Percentiles rank a stretch among this genome's conserved stretches.
Evolutionary conservation across 2,329 filamentous ascomycete species (phyloP).

Genomic region (Penicillium sp.): DNA sequence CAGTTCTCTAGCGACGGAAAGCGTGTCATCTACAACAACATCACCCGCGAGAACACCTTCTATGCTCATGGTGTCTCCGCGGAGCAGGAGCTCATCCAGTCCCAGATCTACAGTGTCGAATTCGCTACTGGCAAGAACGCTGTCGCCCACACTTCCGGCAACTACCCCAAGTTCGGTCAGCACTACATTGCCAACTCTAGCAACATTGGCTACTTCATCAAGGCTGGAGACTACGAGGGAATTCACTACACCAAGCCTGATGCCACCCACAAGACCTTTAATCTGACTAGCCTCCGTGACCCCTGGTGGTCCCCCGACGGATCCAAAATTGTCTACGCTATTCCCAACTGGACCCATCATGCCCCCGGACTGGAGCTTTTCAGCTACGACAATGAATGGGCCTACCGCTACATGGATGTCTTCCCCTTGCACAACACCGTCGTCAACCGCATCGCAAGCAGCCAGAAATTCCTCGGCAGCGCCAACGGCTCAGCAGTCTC

Average conservation of each 20-base stretch:
- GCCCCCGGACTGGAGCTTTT: constrained; percentile 39
- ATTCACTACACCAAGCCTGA: constrained; percentile 28
- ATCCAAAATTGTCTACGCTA: constrained; percentile 26
- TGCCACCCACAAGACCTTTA: constrained; percentile 13
- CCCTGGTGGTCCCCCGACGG: constrained; percentile 39
- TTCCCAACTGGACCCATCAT: constrained; percentile 24
- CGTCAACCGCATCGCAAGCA: constrained; percentile 33
- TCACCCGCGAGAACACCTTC: constrained; percentile 41
- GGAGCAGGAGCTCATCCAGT: constrained; percentile 4
- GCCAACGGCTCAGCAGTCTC: constrained; percentile 14
- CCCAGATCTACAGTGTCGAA: constrained; percentile 37
- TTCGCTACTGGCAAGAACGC: constrained; percentile 39
- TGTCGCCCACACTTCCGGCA: constrained; percentile 28
- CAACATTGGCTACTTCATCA: constrained; percentile 25
- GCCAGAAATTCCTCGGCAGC: constrained; percentile 36
- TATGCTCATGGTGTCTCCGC: constrained; percentile 33
- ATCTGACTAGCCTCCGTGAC: constrained; percentile 19
- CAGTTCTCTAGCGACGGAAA: constrained; percentile 41
- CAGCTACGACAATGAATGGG: constrained; percentile 43
- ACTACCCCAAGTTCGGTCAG: constrained; percentile 33
- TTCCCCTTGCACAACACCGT: constrained; percentile 32
- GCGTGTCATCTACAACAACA: constrained; percentile 42
- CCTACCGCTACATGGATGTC: constrained; percentile 47
- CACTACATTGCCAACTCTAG: constrained; percentile 32
- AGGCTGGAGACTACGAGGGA: constrained; percentile 28